These are phyloP conservation scores for Calonectria fujianensis DNA, from an alignment of 2,329 filamentous ascomycete genomes.

Conservation along the genomic window DNA sequence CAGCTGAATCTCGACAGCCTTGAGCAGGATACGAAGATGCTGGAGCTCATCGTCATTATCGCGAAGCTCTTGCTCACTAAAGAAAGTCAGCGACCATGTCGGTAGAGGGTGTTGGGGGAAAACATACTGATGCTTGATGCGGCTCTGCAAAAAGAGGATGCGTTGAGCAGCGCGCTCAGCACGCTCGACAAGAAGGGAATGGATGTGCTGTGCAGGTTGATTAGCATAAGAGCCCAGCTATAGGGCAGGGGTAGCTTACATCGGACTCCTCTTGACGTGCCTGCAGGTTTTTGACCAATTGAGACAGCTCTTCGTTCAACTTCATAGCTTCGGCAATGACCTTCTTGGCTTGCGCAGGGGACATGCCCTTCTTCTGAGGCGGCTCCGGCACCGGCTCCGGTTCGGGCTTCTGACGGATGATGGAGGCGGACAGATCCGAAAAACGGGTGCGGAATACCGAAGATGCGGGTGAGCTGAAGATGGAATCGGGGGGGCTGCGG, in stretches of 20 bases:
- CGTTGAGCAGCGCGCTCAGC: conserved; percentile 75
- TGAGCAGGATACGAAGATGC: conserved; percentile 77
- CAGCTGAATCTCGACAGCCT: conserved; percentile 77
- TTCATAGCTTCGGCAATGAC: conserved; percentile 61
- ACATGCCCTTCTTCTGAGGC: conserved; percentile 57
- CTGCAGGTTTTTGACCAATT: conserved; percentile 70
- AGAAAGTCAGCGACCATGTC: conserved; percentile 39
- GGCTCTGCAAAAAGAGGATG: conserved; percentile 76
- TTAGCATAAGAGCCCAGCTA: conserved; percentile 35
- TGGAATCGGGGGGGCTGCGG: conserved; percentile 55
- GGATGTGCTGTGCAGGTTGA: conserved; percentile 73
- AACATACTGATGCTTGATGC: conserved; percentile 74
- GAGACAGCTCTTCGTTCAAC: conserved; percentile 70
- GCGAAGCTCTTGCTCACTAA: conserved; percentile 73
- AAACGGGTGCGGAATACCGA: conserved; percentile 63
- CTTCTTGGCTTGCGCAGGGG: conserved; percentile 60
- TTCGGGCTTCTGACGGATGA: conserved; percentile 54
- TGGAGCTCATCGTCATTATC: conserved; percentile 76
- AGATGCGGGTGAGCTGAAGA: conserved; percentile 60
- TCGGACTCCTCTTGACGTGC: conserved; percentile 76
- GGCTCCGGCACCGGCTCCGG: conserved; percentile 55
- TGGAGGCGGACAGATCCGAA: conserved; percentile 63
- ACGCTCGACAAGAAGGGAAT: conserved; percentile 75
- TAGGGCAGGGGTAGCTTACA: conserved; percentile 59
- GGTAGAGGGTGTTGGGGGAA: background rate